A percentile compares a stretch with the other conserved stretches of the same genome.
Evolutionary conservation across 2,329 filamentous ascomycete genomes (phyloP).

Genomic region (Curvularia lunata): DNA sequence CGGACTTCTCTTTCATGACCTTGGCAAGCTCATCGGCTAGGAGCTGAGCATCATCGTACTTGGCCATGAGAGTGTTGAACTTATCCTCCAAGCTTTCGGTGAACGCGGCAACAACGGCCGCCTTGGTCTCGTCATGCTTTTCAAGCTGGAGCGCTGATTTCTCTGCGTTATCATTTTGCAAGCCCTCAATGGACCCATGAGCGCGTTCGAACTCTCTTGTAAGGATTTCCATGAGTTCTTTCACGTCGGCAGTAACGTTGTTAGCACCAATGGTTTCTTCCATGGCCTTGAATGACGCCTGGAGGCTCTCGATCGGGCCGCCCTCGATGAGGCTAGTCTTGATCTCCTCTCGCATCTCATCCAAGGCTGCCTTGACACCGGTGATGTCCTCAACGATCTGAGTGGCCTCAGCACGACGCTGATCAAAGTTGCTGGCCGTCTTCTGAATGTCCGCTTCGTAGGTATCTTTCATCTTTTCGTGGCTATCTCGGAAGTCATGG

Average conservation of each 20-base stretch:
- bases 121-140: slow-evolving; percentile 66
- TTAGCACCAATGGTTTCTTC: slow-evolving; percentile 68
- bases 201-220: slow-evolving; percentile 88
- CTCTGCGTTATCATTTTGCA: slow-evolving; percentile 78
- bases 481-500: slow-evolving; percentile 61
- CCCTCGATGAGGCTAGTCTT: slow-evolving; percentile 79
- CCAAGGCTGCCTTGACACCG: slow-evolving; percentile 77
- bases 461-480: slow-evolving; percentile 73
- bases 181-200: slow-evolving; percentile 76
- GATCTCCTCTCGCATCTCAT: slow-evolving; percentile 78
- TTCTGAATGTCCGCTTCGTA: slow-evolving; percentile 75
- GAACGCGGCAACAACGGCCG: slow-evolving; percentile 61
- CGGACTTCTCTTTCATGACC: slow-evolving; percentile 74
- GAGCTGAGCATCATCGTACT: slow-evolving; percentile 85
- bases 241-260: slow-evolving; percentile 55
- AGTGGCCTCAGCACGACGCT: slow-evolving; percentile 82
- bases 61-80: slow-evolving; percentile 78
- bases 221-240: slow-evolving; percentile 73
- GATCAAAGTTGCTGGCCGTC: slow-evolving; percentile 79
- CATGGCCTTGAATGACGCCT: slow-evolving; percentile 69
- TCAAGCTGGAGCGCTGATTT: slow-evolving; percentile 61
- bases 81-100: slow-evolving; percentile 73
- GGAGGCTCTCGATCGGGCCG: slow-evolving; percentile 65
- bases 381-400: slow-evolving; percentile 78
- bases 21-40: slow-evolving; percentile 75